Conservation (phyloP, 106 monocot species). For the Acanthochlamys bracteata region DNA sequence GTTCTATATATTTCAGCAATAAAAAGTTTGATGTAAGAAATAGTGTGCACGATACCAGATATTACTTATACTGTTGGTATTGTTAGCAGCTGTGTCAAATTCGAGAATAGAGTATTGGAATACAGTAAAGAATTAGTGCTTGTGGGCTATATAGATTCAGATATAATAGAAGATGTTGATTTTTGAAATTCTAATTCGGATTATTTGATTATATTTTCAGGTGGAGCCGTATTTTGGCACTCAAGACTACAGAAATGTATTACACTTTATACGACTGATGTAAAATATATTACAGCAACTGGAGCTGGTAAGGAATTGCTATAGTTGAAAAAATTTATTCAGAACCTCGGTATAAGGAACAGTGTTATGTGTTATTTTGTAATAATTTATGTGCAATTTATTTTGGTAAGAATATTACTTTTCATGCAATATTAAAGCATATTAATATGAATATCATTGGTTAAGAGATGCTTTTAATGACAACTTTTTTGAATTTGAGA, state of each 20-base stretch:
- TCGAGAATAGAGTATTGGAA: too few relatives aligned
- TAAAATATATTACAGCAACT: not conserved
- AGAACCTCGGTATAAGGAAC: not conserved
- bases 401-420: not conserved
- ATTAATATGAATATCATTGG: not conserved
- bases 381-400: not conserved
- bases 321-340: too few relatives aligned
- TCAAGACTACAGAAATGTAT: not conserved
- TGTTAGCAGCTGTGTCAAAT: not conserved
- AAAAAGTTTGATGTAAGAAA: not conserved
- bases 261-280: not conserved
- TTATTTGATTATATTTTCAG: not conserved
- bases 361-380: not conserved
- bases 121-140: not conserved
- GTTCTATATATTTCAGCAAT: not conserved
- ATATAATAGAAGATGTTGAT: not conserved
- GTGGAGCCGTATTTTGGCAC: not conserved
- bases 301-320: too few relatives aligned
- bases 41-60: not conserved
- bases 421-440: not conserved
- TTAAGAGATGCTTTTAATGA: not conserved
- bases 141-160: not conserved
- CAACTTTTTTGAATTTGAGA: not conserved
- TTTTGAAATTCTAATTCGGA: not conserved
- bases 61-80: not conserved